Evolutionary conservation across 2,329 filamentous ascomycete genomes (phyloP).

Genomic region (Ophiocordyceps robertsii): DNA sequence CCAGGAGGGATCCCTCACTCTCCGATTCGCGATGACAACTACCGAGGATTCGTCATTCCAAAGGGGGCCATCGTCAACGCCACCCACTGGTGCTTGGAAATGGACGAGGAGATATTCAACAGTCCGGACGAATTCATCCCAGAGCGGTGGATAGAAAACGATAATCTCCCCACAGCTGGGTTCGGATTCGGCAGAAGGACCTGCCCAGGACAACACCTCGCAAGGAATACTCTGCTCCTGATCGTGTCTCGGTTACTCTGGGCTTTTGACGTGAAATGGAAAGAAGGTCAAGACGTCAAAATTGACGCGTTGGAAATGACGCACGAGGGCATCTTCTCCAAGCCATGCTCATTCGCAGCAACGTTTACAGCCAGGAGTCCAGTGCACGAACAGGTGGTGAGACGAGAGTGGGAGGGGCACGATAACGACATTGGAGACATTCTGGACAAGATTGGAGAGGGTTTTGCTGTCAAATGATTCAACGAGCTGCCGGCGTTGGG

Average conservation of each 20-base stretch:
- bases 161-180: neutral
- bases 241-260: neutral
- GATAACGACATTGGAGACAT: neutral
- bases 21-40: slow-evolving; percentile 30
- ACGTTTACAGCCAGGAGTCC: neutral
- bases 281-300: neutral
- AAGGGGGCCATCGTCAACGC: slow-evolving; percentile 6
- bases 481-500: too few relatives aligned
- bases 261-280: slow-evolving; percentile 1
- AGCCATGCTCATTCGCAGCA: neutral
- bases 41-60: slow-evolving; percentile 35
- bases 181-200: slow-evolving; percentile 3
- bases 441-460: neutral
- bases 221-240: neutral
- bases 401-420: neutral
- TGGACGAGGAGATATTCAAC: slow-evolving; percentile 1
- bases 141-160: slow-evolving; percentile 1
- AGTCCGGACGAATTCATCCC: slow-evolving; percentile 1
- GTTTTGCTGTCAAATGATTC: neutral
- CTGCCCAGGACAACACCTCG: slow-evolving; percentile 1
- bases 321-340: slow-evolving; percentile 1
- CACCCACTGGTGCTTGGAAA: slow-evolving; percentile 1
- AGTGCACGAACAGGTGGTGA: neutral
- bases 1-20: slow-evolving; percentile 32
- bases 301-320: neutral